A percentile compares a stretch with the other conserved stretches of the same genome.
Evolutionary conservation across 371 early-diverging fungal genomes (phyloP).

Genomic region (Entomophthora muscae): DNA sequence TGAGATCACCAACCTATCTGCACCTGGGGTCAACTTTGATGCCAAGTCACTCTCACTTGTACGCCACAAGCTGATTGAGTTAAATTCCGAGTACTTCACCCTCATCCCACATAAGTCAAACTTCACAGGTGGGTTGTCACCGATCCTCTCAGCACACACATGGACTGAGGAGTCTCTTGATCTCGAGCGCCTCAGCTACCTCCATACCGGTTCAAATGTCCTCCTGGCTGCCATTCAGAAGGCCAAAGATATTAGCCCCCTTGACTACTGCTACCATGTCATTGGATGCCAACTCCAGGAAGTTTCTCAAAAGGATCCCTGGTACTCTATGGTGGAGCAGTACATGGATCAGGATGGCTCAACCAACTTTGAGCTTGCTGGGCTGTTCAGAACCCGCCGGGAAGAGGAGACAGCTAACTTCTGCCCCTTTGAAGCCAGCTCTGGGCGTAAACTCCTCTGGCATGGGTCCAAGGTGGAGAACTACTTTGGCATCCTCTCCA

Average conservation of each 20-base stretch:
- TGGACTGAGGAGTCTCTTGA: constrained; percentile 28
- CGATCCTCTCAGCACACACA: constrained; percentile 19
- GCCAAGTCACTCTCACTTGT: background rate
- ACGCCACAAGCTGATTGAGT: background rate
- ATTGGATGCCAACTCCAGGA: constrained; percentile 22
- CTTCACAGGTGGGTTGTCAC: constrained; percentile 17
- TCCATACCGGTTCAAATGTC: constrained; percentile 27
- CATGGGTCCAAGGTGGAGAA: constrained; percentile 29
- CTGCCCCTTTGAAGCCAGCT: too few relatives aligned
- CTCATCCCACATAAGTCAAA: constrained; percentile 39
- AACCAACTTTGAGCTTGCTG: too few relatives aligned
- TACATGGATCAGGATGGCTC: constrained; percentile 27
- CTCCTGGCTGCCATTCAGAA: constrained; percentile 29
- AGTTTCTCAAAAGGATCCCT: constrained; percentile 22
- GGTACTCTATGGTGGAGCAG: constrained; percentile 24
- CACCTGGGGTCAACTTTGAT: too few relatives aligned
- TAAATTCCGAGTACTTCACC: constrained; percentile 25
- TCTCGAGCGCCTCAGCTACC: constrained; percentile 33
- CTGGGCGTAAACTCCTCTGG: constrained; percentile 25
- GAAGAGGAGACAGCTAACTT: too few relatives aligned
- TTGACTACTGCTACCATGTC: constrained; percentile 26
- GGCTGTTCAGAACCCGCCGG: too few relatives aligned
- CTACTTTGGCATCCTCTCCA: constrained; percentile 37
- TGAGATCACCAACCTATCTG: too few relatives aligned
- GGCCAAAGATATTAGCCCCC: constrained; percentile 35